Percentiles rank a stretch among this genome's conserved stretches.
Evolutionary conservation across 768 basidiomycete genomes (phyloP).

Genomic region (Scleroderma bovista): DNA sequence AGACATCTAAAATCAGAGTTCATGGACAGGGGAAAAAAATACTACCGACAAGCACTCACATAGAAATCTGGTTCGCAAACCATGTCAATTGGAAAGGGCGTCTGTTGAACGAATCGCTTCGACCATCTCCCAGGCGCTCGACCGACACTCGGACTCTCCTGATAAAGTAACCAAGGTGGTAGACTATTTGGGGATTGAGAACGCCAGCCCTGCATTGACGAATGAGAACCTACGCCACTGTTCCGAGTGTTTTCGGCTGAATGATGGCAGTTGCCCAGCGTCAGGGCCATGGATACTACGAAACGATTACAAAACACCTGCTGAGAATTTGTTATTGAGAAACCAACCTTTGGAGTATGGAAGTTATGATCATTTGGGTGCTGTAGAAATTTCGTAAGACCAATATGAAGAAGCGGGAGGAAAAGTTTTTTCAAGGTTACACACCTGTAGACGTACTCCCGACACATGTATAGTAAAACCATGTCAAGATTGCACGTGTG

Average conservation of each 20-base stretch:
- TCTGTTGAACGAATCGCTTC: slow-evolving; percentile 54
- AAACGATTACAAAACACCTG: slow-evolving; percentile 8
- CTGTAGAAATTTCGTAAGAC: slow-evolving; percentile 30
- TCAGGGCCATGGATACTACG: slow-evolving; percentile 48
- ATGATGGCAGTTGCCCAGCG: slow-evolving; percentile 42
- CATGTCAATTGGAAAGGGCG: slow-evolving; percentile 68
- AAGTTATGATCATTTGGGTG: slow-evolving; percentile 59
- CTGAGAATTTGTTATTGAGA: neutral
- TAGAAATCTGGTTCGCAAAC: slow-evolving; percentile 63
- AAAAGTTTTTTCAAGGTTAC: slow-evolving; percentile 24
- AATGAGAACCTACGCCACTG: slow-evolving; percentile 64
- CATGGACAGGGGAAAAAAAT: neutral
- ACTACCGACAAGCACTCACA: slow-evolving; percentile 34
- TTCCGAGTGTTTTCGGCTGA: slow-evolving; percentile 66
- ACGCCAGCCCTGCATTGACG: neutral
- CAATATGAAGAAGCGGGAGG: slow-evolving; percentile 3
- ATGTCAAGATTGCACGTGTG: slow-evolving; percentile 72
- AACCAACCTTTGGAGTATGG: slow-evolving; percentile 59
- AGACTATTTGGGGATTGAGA: slow-evolving; percentile 38
- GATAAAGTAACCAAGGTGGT: slow-evolving; percentile 64
- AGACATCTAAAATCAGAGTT: slow-evolving; percentile 43
- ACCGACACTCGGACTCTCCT: slow-evolving; percentile 52
- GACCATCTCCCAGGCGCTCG: slow-evolving; percentile 43
- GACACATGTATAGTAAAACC: slow-evolving; percentile 56
- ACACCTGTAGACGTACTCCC: slow-evolving; percentile 73